Evolutionary conservation across 225 moss, liverwort and hornwort genomes (phyloP).

Genomic region (Bryum argenteum): DNA sequence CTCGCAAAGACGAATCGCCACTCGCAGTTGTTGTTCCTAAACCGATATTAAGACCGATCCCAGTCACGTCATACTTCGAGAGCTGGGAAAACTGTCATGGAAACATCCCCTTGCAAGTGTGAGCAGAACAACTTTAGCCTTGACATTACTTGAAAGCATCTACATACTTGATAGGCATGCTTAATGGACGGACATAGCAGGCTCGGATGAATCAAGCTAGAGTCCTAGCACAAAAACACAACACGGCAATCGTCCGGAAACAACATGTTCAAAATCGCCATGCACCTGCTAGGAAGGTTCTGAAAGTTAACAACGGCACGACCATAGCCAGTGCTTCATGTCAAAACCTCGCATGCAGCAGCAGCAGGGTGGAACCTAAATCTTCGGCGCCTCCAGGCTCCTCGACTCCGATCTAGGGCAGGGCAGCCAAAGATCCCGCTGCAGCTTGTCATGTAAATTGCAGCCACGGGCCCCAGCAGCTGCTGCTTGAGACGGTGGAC

Average conservation of each 20-base stretch:
- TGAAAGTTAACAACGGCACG: background rate
- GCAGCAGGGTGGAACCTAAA: background rate
- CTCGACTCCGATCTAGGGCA: background rate
- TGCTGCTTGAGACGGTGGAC: conserved; percentile 33
- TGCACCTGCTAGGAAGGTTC: background rate
- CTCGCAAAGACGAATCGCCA: conserved; percentile 57
- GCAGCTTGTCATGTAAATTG: conserved; percentile 46
- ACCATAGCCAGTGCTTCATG: conserved; percentile 29
- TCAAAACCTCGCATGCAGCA: background rate
- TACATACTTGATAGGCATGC: too few species aligned
- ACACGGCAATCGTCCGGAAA: background rate
- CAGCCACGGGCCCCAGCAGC: conserved; percentile 40
- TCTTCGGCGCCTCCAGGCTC: background rate
- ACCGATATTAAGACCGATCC: conserved; percentile 92
- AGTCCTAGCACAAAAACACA: background rate
- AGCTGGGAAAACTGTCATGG: conserved; percentile 82
- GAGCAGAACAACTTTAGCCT: too few species aligned
- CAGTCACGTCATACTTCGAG: conserved; percentile 93
- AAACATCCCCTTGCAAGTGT: conserved; percentile 63
- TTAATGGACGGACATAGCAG: too few species aligned
- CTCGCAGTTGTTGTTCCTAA: conserved; percentile 53
- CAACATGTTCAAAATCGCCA: conserved; percentile 9
- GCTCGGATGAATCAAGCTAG: too few species aligned
- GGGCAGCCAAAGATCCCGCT: conserved; percentile 33
- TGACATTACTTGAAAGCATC: too few species aligned